Evolutionary conservation across 2,329 filamentous ascomycete species (phyloP).

Genomic region (Claviceps capensis): DNA sequence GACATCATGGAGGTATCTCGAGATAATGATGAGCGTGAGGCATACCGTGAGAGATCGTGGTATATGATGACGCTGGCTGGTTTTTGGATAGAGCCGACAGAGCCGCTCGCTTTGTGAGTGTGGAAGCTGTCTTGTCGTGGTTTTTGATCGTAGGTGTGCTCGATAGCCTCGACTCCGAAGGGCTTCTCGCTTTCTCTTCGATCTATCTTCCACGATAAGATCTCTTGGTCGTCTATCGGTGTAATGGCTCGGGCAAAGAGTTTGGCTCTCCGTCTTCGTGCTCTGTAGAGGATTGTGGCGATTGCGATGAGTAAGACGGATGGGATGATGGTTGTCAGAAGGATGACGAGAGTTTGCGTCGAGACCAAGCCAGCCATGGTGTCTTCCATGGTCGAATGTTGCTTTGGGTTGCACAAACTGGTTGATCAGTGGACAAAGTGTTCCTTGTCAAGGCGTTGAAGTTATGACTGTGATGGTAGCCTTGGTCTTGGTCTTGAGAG

Average conservation of each 20-base stretch:
- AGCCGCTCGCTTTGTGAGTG: slow-evolving; percentile 16
- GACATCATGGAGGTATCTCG: slow-evolving; percentile 17
- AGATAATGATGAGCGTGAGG: slow-evolving; percentile 10
- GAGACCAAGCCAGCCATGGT: slow-evolving; percentile 1
- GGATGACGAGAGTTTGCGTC: slow-evolving; percentile 23
- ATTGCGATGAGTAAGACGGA: slow-evolving; percentile 23
- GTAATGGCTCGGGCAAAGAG: slow-evolving; percentile 42
- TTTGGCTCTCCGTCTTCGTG: slow-evolving; percentile 24
- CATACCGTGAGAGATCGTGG: slow-evolving; percentile 16
- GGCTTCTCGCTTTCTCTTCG: slow-evolving; percentile 18
- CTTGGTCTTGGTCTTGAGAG: too few species aligned
- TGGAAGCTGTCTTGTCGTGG: slow-evolving; percentile 7
- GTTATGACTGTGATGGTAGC: too few species aligned
- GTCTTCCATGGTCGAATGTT: background rate
- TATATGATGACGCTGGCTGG: slow-evolving; percentile 43
- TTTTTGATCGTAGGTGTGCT: background rate
- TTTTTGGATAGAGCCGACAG: slow-evolving; percentile 26
- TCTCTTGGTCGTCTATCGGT: slow-evolving; percentile 52
- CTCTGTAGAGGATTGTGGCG: slow-evolving; percentile 23
- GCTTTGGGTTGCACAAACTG: too few species aligned
- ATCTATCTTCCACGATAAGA: slow-evolving; percentile 46
- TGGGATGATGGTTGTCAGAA: slow-evolving; percentile 37
- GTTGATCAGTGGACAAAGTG: too few species aligned
- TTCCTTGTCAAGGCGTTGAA: too few species aligned
- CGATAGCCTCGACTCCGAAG: background rate